These are phyloP conservation scores for Clausena lansium DNA, from an alignment of 345 rosid species.

Conservation along the genomic window DNA sequence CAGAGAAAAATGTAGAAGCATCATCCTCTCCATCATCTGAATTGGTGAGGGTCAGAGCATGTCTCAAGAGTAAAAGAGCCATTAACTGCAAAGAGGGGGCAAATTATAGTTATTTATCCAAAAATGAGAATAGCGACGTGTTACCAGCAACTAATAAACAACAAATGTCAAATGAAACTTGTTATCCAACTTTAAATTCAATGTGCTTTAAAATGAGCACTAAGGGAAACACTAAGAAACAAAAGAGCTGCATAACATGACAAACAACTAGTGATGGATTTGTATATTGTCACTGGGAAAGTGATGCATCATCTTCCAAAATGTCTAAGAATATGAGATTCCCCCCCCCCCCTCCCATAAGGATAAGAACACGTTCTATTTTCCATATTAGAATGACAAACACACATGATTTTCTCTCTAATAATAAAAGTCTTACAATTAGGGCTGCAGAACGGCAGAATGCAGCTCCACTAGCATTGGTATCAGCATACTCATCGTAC, in stretches of 20 bases:
- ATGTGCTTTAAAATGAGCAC: neutral
- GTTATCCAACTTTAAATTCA: neutral
- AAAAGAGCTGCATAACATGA: neutral
- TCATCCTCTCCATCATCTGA: conserved; percentile 77
- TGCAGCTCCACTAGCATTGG: conserved; percentile 90
- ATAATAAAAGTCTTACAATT: conserved; percentile 48
- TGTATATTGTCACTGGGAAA: neutral
- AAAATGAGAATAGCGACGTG: neutral
- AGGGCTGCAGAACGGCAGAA: conserved; percentile 97
- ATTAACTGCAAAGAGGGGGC: conserved; percentile 55
- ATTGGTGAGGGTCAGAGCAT: conserved; percentile 72
- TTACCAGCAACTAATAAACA: neutral
- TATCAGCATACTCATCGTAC: conserved; percentile 85
- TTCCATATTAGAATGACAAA: neutral
- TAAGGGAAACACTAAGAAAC: neutral
- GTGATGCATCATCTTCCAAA: neutral
- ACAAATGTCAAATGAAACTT: neutral
- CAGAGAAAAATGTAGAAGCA: conserved; percentile 85
- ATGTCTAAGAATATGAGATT: too few relatives aligned
- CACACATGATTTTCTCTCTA: neutral
- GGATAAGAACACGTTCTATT: neutral
- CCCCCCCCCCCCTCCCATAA: neutral
- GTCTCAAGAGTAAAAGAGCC: conserved; percentile 92
- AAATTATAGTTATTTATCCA: neutral
- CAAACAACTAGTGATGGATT: neutral